These are phyloP conservation scores for Tephrocybe sp. DNA, from an alignment of 768 basidiomycete genomes.

Conservation along the genomic window DNA sequence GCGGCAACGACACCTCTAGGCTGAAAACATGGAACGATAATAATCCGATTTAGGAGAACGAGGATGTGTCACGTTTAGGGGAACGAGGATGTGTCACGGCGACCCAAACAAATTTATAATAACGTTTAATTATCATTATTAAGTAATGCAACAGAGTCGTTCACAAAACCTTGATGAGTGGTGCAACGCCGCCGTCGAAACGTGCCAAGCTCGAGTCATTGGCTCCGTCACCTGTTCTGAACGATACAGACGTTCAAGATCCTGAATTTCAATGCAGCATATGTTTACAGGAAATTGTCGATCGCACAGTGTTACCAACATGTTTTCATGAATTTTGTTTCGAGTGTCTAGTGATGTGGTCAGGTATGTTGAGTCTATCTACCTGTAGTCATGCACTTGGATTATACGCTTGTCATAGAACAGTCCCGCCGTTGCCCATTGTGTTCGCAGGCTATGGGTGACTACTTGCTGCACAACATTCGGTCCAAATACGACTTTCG, in stretches of 20 bases:
- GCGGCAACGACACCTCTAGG: too few species aligned
- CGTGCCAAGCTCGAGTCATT: slow-evolving; percentile 33
- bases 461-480: slow-evolving; percentile 77
- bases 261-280: slow-evolving; percentile 76
- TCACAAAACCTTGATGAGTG: too few species aligned
- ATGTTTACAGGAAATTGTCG: slow-evolving; percentile 73
- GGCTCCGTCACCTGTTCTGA: slow-evolving; percentile 14
- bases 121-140: too few species aligned
- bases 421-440: slow-evolving; percentile 80
- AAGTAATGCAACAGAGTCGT: too few species aligned
- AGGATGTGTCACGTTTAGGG: too few species aligned
- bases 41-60: too few species aligned
- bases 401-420: slow-evolving; percentile 34
- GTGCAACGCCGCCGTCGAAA: slow-evolving; percentile 33
- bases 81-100: too few species aligned
- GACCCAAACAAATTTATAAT: too few species aligned
- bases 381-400: background rate
- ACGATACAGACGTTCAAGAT: slow-evolving; percentile 20
- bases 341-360: slow-evolving; percentile 85
- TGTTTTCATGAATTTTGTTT: slow-evolving; percentile 96
- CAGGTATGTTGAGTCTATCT: slow-evolving; percentile 46
- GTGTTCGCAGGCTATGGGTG: slow-evolving; percentile 64
- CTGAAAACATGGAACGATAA: too few species aligned
- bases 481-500: slow-evolving; percentile 78
- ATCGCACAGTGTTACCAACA: slow-evolving; percentile 76